Base-by-base conservation (phyloP, 2,329 filamentous ascomycete species). In the Trichoderma hamatum region DNA sequence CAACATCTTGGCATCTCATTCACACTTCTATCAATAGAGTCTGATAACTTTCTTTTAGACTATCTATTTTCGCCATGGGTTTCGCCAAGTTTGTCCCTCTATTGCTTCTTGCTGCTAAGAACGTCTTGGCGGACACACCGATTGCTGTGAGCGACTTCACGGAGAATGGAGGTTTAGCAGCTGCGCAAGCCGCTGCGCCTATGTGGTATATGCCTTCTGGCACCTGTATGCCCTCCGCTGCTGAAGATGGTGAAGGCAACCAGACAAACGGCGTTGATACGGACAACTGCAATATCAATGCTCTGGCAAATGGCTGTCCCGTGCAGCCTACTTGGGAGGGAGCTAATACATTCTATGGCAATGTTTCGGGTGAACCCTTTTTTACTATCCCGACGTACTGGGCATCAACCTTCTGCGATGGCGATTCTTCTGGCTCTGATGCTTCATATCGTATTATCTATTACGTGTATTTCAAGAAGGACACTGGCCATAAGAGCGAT, bases 401-500 rank as follows among this genome's bases (percentile, higher is more conserved):
- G 51, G 64, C 56, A 1, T 67, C 71, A 1, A 68, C 54, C 7
- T 69, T 71, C 24, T 73, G 73, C 26, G 30, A 54, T 4, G 51
- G 62, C 28, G 62, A 65, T 7, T 56, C 62, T 11, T 56, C 61
- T 11, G 61, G 61, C 21, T 64, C 61, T 1, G 71, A 68, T 16
- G 63, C 71, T 24, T 68, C 71, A 32, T 74, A 72, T 72, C 71
- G 70, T 24, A 71, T 74, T 55, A 72, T 72, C 13, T 74, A 74
- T 64, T 73, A 73, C 32, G 71, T 74, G 24, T 74, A 74, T 67
- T 74, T 74, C 66, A 73, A 74, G 69, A 74, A 74, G 54, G 72
- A 74, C 28, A 72, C 73, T 4, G 73, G 73, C 49, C 72, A 74
- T 54, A 74, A 70, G 66, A 73, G 71, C 36, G 73, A 74, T 43